Conservation (phyloP, 495 filamentous ascomycete species). For the Xylaria scruposa region DNA sequence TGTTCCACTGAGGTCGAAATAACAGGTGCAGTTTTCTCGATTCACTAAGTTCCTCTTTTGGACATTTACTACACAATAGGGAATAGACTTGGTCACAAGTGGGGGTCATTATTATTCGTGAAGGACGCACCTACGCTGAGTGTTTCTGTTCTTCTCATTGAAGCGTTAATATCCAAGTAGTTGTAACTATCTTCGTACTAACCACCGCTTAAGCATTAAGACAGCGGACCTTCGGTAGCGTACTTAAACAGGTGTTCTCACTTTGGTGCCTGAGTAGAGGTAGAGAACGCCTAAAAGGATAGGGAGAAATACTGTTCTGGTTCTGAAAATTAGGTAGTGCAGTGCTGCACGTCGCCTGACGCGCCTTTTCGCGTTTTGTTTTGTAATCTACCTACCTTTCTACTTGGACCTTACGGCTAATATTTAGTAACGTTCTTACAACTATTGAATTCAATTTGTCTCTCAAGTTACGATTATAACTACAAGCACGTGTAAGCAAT, state of each 20-base stretch:
- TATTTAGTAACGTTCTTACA: background rate
- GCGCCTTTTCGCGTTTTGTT: background rate
- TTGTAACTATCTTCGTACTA: background rate
- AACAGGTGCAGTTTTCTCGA: background rate
- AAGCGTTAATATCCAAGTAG: too few relatives aligned
- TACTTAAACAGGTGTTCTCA: background rate
- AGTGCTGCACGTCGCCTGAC: background rate
- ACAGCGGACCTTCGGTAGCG: background rate
- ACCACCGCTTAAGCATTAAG: background rate
- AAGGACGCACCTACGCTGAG: background rate
- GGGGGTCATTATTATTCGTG: background rate
- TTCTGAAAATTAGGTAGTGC: background rate
- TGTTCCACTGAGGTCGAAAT: background rate
- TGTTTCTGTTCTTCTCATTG: background rate
- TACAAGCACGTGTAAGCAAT: background rate
- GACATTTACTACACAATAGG: background rate
- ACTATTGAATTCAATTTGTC: background rate
- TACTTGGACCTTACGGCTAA: background rate
- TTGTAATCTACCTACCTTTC: background rate
- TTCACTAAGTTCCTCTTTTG: background rate
- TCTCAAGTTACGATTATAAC: background rate
- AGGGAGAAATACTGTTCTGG: background rate
- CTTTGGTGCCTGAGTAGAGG: background rate
- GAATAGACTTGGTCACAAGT: background rate
- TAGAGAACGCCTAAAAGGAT: background rate